Percentiles rank a stretch among this genome's conserved stretches.
These are phyloP conservation scores for Amanita rubescens DNA, from an alignment of 768 basidiomycete species.

Conservation along the genomic window DNA sequence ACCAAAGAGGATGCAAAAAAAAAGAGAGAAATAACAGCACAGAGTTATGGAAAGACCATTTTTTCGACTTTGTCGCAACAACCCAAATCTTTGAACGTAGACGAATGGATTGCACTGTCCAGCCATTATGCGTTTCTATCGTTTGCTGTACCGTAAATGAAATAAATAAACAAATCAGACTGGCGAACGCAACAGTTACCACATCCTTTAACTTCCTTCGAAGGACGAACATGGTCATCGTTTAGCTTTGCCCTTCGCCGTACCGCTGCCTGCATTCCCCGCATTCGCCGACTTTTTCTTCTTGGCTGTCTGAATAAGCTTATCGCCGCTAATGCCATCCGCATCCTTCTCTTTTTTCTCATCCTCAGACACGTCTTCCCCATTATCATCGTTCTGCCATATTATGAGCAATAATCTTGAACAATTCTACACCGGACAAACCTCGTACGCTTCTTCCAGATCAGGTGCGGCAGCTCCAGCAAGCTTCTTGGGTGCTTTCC, in stretches of 20 bases:
- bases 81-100: too few species aligned
- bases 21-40: too few species aligned
- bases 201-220: too few species aligned
- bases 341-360: constrained; percentile 28
- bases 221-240: too few species aligned
- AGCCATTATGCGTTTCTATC: too few species aligned
- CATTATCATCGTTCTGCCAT: constrained; percentile 37
- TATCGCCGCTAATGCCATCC: constrained; percentile 28
- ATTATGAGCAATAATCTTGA: background rate
- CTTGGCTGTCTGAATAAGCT: constrained; percentile 31
- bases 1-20: too few species aligned
- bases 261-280: constrained; percentile 13
- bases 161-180: too few species aligned
- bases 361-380: constrained; percentile 43
- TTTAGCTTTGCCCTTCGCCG: constrained; percentile 5
- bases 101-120: too few species aligned
- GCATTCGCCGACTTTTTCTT: constrained; percentile 29
- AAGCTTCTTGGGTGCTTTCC: constrained; percentile 76
- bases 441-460: constrained; percentile 86
- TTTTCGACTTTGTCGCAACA: too few species aligned
- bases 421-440: constrained; percentile 25
- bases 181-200: too few species aligned
- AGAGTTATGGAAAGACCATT: too few species aligned
- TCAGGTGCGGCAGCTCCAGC: constrained; percentile 74
- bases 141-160: too few species aligned